phyloP scores from a whole-genome alignment of 1,284 basidiomycete species.

The Cerioporus squamosus region DNA sequence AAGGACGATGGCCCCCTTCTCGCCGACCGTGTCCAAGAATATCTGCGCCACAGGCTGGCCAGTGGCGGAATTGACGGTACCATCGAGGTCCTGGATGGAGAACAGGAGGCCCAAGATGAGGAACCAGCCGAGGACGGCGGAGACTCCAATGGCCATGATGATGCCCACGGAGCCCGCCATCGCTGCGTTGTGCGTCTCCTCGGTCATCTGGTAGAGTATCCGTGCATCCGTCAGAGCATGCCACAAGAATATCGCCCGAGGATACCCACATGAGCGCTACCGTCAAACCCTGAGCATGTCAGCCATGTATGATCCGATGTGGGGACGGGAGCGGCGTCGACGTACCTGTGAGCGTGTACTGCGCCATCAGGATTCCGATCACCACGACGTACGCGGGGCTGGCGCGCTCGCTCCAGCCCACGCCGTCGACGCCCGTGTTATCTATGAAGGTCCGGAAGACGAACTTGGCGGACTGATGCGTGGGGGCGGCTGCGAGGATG shows the following conservation, averaged over 20 bases:
- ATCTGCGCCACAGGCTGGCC: conserved; percentile 79
- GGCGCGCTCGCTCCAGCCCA: conserved; percentile 70
- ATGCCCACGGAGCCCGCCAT: conserved; percentile 70
- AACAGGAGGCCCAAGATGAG: conserved; percentile 73
- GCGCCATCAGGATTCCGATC: conserved; percentile 72
- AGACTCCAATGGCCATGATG: conserved; percentile 77
- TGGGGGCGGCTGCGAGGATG: conserved; percentile 70
- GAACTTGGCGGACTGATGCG: conserved; percentile 66
- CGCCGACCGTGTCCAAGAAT: conserved; percentile 74
- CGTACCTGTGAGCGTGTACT: conserved; percentile 71
- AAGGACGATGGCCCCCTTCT: conserved; percentile 69
- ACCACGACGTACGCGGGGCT: conserved; percentile 71
- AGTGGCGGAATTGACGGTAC: conserved; percentile 54
- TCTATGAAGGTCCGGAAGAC: conserved; percentile 76
- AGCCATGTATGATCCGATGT: not conserved
- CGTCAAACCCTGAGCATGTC: conserved; percentile 59
- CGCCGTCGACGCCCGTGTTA: conserved; percentile 61
- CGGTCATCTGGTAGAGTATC: conserved; percentile 59
- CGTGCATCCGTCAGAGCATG: conserved; percentile 4
- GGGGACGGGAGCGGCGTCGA: not conserved
- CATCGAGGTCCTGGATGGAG: conserved; percentile 72
- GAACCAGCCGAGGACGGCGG: conserved; percentile 73
- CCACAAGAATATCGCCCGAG: not conserved
- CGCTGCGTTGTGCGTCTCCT: conserved; percentile 78
- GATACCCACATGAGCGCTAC: conserved; percentile 63